A percentile compares a stretch with the other conserved stretches of the same genome.
Conservation (phyloP, 2,329 filamentous ascomycete genomes). For the Hymenoscyphus fructigenus region DNA sequence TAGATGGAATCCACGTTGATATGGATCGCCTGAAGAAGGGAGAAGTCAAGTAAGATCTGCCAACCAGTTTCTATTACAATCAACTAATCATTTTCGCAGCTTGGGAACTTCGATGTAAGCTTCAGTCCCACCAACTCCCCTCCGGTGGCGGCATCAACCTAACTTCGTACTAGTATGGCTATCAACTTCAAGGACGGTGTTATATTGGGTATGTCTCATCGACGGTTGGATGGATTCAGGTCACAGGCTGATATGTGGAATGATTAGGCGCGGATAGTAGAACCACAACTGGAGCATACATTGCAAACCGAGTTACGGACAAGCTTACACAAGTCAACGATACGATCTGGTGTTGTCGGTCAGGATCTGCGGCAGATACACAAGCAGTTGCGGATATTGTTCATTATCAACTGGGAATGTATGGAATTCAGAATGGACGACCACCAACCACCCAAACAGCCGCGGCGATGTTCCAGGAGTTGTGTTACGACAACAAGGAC, state of each 20-base stretch:
- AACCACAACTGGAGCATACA: conserved; percentile 97
- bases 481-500: conserved; percentile 98
- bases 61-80: background rate
- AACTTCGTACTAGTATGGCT: conserved; percentile 71
- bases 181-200: conserved; percentile 99
- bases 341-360: conserved; percentile 99
- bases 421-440: conserved; percentile 86
- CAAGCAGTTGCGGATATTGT: conserved; percentile 98
- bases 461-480: conserved; percentile 93
- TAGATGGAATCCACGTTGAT: conserved; percentile 98
- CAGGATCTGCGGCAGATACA: conserved; percentile 94
- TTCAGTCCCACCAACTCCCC: conserved; percentile 23
- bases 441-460: conserved; percentile 92
- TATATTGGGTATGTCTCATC: conserved; percentile 68
- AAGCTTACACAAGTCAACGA: conserved; percentile 98
- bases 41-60: conserved; percentile 84
- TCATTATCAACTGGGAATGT: conserved; percentile 92
- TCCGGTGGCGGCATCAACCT: conserved; percentile 19
- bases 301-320: conserved; percentile 98
- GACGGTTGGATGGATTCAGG: background rate
- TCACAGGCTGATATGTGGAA: conserved; percentile 18
- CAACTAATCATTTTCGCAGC: conserved; percentile 47
- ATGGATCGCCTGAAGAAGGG: conserved; percentile 99
- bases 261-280: conserved; percentile 81
- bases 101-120: conserved; percentile 95